Base-by-base conservation (phyloP, 1,139 yeast genomes). In the Yamadazyma epiphylla region DNA sequence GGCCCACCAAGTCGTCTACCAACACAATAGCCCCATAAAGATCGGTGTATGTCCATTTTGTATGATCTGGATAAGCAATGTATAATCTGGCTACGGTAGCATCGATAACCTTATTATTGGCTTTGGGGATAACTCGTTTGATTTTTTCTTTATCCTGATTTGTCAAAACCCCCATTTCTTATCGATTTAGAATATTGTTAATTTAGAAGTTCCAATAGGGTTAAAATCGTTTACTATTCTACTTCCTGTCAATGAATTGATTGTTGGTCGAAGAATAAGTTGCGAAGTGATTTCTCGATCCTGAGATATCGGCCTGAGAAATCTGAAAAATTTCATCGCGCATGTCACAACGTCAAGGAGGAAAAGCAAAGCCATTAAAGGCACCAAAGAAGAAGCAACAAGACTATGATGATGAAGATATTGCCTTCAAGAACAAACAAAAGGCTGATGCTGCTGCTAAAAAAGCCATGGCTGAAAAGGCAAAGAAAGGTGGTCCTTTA, bases 381-480 rank as follows among this genome's bases (percentile, higher is more conserved):
- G 76, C 76, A 41, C 81, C 84, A 46, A 79, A 80, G 73, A 86
- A 86, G 73, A 74, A 75, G 48, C 70, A 65, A 39, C 86, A 80
- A 35, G 82, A 77, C 16, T 63, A 72, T 24, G 95, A 87, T 54
- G 96, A 89, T 5, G 96, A 88, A 36, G 96, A 88, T 45, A 37
- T 70, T 20, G 96, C 96, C 5, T 88, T 80, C 75, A 86, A 87
- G 70, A 91, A 84, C 52, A 89, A 87, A 72, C 95, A 86, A 66
- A 86, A 81, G 64, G 96, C 95, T 34, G 96, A 86, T 44, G 95
- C 91, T 46, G 86, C 83, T 53, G 95, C 96, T 25, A 80, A 80
- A 62, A 88, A 89, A 65, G 94, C 83, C 35, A 74, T 89, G 82
- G 89, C 94, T 42, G 77, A 81, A 34, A 80, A 84, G 62, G 94